Conservation (phyloP, 306 rosid species). For the Acacia acuminata region DNA sequence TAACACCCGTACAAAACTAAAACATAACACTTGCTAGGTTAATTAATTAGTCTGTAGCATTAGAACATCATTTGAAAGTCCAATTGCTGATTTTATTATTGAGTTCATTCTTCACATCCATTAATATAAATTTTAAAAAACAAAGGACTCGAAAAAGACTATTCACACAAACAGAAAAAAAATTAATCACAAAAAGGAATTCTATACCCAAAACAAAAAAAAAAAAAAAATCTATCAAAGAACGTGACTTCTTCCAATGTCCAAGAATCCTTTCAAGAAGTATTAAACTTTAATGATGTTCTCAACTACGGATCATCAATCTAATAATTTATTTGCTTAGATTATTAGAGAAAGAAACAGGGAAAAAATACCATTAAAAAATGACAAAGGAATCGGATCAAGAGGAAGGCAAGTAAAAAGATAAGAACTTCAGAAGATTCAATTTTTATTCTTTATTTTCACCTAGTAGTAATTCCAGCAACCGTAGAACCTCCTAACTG, state of each 20-base stretch:
- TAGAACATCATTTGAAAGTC: background rate
- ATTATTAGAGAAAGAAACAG: background rate
- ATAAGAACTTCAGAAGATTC: background rate
- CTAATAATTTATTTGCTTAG: background rate
- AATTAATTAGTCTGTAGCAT: no score
- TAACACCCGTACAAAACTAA: no score
- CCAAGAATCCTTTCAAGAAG: background rate
- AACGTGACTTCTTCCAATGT: conserved; percentile 2
- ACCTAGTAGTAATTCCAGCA: no score
- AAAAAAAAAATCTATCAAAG: no score
- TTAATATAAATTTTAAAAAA: background rate
- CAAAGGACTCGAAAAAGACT: background rate
- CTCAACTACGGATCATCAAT: conserved; percentile 17
- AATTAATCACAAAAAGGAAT: background rate
- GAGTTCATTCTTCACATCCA: conserved; percentile 14
- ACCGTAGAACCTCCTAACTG: no score
- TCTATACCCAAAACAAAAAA: background rate
- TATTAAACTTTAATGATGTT: background rate
- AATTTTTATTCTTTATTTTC: no score
- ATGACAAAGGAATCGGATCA: background rate
- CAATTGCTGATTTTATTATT: background rate
- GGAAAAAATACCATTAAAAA: no score
- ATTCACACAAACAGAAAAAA: background rate
- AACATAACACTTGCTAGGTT: no score
- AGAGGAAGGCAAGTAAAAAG: background rate